These are phyloP conservation scores for Acanthamoeba healyi DNA, from an alignment of 208 protist species.

Conservation along the genomic window DNA sequence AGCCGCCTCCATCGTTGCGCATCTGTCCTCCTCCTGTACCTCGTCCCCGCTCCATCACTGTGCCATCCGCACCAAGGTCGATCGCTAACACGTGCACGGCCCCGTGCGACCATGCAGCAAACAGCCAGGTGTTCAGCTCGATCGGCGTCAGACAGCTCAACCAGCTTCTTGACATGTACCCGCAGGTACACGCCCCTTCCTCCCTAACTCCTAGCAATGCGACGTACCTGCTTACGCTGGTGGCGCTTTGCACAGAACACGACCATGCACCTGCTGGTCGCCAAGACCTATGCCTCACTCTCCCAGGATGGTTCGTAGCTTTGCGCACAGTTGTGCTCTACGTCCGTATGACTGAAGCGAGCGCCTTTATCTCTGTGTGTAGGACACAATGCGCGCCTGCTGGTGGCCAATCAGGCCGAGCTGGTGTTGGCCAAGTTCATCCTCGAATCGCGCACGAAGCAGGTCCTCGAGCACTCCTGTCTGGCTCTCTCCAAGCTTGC, in stretches of 20 bases:
- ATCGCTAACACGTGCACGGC: not conserved
- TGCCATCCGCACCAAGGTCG: not conserved
- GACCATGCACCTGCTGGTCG: constrained; percentile 7
- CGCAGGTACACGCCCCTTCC: not conserved
- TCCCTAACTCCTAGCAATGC: not conserved
- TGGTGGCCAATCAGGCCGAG: not conserved
- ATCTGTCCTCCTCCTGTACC: constrained; percentile 20
- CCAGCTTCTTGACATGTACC: not conserved
- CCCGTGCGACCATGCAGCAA: not conserved
- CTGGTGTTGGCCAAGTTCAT: constrained; percentile 15
- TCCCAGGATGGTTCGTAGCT: not conserved
- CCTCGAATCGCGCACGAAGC: not conserved
- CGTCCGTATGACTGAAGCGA: too few relatives aligned
- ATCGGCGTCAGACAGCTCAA: constrained; percentile 14
- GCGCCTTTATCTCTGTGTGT: not conserved
- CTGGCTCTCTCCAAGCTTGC: not conserved
- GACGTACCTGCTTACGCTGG: not conserved
- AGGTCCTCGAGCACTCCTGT: constrained; percentile 8
- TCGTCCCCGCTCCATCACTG: not conserved
- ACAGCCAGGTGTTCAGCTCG: not conserved
- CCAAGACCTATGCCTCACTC: not conserved
- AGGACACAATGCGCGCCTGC: not conserved
- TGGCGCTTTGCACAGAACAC: not conserved
- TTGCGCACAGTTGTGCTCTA: not conserved
- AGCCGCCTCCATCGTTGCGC: not conserved